phyloP scores from a whole-genome alignment of 2,329 filamentous ascomycete species.

The Phialophora chinensis region DNA sequence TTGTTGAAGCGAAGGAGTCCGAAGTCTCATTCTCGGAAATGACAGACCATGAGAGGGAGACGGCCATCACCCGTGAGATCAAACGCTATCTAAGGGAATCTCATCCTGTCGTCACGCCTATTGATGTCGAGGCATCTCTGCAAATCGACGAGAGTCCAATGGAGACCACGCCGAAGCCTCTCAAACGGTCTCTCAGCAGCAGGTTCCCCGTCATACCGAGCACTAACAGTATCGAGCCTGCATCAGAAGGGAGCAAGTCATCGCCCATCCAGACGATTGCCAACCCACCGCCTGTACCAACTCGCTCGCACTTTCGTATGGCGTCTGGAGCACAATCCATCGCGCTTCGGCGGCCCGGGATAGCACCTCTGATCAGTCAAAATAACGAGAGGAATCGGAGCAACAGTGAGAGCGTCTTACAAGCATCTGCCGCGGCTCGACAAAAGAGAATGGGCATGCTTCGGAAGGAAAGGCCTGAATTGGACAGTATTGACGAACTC shows the following conservation, averaged over 20 bases:
- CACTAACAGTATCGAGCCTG: slow-evolving; percentile 62
- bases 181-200: slow-evolving; percentile 60
- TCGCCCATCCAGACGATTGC: slow-evolving; percentile 29
- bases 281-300: slow-evolving; percentile 77
- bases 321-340: slow-evolving; percentile 47
- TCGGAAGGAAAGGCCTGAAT: slow-evolving; percentile 61
- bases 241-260: slow-evolving; percentile 33
- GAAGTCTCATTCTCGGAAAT: slow-evolving; percentile 63
- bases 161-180: slow-evolving; percentile 75
- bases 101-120: slow-evolving; percentile 46
- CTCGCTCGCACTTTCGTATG: slow-evolving; percentile 76
- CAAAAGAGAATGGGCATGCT: slow-evolving; percentile 67
- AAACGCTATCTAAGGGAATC: slow-evolving; percentile 62
- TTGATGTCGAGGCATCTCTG: slow-evolving; percentile 54
- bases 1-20: slow-evolving; percentile 69
- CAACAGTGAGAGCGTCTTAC: slow-evolving; percentile 66
- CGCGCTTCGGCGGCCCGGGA: slow-evolving; percentile 69
- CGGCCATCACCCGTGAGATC: slow-evolving; percentile 64
- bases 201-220: slow-evolving; percentile 68
- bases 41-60: slow-evolving; percentile 66
- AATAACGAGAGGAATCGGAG: slow-evolving; percentile 66
- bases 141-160: slow-evolving; percentile 70
- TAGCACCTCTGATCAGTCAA: slow-evolving; percentile 66
- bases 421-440: slow-evolving; percentile 52
- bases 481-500: slow-evolving; percentile 60